Evolutionary conservation across 176 grass and related monocot genomes (phyloP).

Genomic region (Oropetium thomaeum): DNA sequence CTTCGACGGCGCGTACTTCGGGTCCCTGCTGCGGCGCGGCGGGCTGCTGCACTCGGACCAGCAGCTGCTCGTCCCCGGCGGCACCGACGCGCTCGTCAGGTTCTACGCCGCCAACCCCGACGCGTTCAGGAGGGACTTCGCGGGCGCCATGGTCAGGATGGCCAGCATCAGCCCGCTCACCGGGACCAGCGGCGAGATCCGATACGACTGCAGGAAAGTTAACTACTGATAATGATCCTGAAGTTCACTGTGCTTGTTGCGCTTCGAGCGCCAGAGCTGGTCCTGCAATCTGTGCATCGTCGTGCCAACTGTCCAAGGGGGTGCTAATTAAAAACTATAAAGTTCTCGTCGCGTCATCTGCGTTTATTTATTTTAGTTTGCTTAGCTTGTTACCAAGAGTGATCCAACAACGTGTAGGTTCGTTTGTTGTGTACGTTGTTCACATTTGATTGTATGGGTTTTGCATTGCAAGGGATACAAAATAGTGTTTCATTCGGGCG

Average conservation of each 20-base stretch:
- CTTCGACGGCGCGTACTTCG: conserved; percentile 67
- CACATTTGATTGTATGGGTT: no score
- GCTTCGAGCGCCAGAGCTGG: not conserved
- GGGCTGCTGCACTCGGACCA: conserved; percentile 80
- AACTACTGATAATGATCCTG: conserved; percentile 56
- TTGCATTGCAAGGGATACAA: no score
- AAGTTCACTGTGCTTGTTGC: not conserved
- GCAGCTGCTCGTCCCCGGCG: conserved; percentile 55
- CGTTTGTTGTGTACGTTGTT: not conserved
- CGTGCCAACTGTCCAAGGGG: not conserved
- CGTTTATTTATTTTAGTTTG: not conserved
- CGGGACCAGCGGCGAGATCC: conserved; percentile 58
- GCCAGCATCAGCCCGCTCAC: conserved; percentile 52
- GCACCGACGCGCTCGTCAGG: conserved; percentile 53
- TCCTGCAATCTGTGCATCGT: not conserved
- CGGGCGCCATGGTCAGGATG: conserved; percentile 70
- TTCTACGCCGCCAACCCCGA: conserved; percentile 46
- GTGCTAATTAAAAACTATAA: not conserved
- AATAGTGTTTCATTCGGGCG: no score
- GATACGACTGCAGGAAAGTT: conserved; percentile 57
- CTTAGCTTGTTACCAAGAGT: no score
- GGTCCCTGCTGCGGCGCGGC: conserved; percentile 39
- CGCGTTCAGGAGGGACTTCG: conserved; percentile 74
- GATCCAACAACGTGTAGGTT: not conserved
- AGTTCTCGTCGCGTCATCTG: not conserved